Conservation (phyloP, 2,329 filamentous ascomycete species). For the Cordyceps pruinosa region DNA sequence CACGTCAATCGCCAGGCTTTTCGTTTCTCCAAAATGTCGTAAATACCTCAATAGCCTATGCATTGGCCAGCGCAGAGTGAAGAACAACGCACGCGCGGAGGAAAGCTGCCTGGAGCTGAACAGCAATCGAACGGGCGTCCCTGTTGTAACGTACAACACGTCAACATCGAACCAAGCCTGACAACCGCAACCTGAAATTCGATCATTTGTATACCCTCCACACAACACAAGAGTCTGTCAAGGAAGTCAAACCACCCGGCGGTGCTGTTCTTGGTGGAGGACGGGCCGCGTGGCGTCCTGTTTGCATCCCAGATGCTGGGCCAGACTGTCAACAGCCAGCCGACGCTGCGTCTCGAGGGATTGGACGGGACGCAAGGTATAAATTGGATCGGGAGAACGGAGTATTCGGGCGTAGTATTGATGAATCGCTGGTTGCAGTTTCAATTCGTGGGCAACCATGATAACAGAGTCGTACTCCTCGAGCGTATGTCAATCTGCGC, state of each 20-base stretch:
- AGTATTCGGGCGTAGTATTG: constrained; percentile 50
- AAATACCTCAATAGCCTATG: no score
- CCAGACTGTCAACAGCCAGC: constrained; percentile 45
- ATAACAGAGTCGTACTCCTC: not conserved
- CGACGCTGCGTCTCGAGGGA: constrained; percentile 48
- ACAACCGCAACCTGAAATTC: constrained; percentile 49
- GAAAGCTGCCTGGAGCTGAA: no score
- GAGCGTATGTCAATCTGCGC: not conserved
- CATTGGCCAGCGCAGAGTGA: no score
- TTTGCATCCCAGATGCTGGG: constrained; percentile 53
- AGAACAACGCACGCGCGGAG: no score
- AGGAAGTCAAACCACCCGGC: constrained; percentile 56
- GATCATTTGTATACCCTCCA: no score
- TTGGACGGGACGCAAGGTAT: constrained; percentile 49
- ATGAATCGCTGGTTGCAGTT: constrained; percentile 31
- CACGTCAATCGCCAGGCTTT: no score
- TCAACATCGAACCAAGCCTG: constrained; percentile 51
- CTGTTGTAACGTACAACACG: no score
- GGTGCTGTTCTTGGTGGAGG: constrained; percentile 49
- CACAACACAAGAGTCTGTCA: no score
- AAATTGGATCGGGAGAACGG: constrained; percentile 42
- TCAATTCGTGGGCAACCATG: not conserved
- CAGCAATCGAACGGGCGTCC: no score
- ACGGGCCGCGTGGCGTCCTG: constrained; percentile 42
- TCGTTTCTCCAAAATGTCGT: no score